Base-by-base conservation (phyloP, 2,329 filamentous ascomycete genomes). In the Verticillium isaacii region DNA sequence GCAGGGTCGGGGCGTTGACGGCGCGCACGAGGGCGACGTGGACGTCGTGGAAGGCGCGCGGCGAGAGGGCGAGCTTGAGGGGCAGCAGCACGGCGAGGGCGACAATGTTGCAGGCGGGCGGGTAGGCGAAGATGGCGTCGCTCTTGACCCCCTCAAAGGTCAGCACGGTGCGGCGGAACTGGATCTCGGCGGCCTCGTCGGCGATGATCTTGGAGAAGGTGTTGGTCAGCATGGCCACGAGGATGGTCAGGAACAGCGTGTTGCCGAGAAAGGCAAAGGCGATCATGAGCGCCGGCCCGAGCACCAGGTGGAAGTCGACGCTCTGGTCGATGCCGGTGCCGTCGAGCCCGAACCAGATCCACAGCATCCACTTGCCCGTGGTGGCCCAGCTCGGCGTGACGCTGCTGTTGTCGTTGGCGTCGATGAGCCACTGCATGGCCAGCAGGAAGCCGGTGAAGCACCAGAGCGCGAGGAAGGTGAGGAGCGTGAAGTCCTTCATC, bases 271-370 rank as follows among this genome's bases (percentile, higher is more conserved):
- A 95, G 1, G 92, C 89, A 72, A 95, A 96, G 17, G 89, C 83
- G 61, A 95, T 83, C 90, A 95, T 95, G 32, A 95, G 77, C 2
- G 86, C 82, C 0, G 92, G 92, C 0, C 92, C 92, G 1, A 95
- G 80, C 19, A 93, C 76, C 80, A 86, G 85, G 75, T 96, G 91
- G 70, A 95, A 92, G 62, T 91, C 86, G 29, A 82, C 81, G 61
- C 84, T 85, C 66, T 80, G 74, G 57, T 85, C 80, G 55, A 89
- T 86, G 9, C 86, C 86, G 3, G 82, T 86, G 8, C 85, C 92
- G 68, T 95, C 92, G 1, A 96, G 84, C 2, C 92, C 92, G 70
- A 96, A 95, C 92, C 92, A 96, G 66, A 96, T 93, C 84, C 90
- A 95, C 1, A 95, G 84, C 91, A 96, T 94, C 92, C 92, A 96